Conservation (phyloP, 2,329 filamentous ascomycete species). For the Neofusicoccum laricinum region DNA sequence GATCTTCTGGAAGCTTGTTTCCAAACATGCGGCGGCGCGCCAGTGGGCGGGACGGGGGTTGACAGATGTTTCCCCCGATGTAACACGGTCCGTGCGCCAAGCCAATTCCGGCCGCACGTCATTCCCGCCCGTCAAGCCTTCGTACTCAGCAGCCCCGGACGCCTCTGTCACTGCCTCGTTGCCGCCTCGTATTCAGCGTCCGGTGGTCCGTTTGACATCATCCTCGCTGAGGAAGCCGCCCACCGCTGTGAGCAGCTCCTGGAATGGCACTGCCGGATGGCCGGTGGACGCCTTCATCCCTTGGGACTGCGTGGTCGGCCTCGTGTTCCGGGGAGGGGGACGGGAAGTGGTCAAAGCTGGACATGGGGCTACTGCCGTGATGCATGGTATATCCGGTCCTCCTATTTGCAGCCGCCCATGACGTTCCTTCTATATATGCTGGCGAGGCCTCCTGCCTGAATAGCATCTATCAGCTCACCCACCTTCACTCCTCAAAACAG, state of each 20-base stretch:
- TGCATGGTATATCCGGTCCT: background rate
- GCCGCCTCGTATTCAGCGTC: background rate
- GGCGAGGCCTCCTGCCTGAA: background rate
- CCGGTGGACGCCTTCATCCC: background rate
- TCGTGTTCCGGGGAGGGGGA: background rate
- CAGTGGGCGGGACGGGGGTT: background rate
- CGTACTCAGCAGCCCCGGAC: background rate
- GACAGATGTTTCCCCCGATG: background rate
- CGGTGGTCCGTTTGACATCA: background rate
- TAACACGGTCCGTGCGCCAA: background rate
- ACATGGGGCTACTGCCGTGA: background rate
- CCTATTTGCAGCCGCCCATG: background rate
- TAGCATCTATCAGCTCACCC: background rate
- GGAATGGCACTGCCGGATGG: background rate
- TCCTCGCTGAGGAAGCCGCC: background rate
- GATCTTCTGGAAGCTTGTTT: slow-evolving; percentile 1
- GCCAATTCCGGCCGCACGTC: background rate
- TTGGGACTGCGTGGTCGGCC: background rate
- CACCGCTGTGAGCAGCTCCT: background rate
- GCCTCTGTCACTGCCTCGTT: background rate
- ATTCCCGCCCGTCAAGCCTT: background rate
- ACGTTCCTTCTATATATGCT: background rate
- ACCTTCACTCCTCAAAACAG: background rate
- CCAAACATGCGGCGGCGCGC: background rate
- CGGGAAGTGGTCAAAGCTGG: background rate